Evolutionary conservation across 2,329 filamentous ascomycete genomes (phyloP), one percentile per base, ranked within the genome.

Genomic region (Harringtonia lauricola): DNA sequence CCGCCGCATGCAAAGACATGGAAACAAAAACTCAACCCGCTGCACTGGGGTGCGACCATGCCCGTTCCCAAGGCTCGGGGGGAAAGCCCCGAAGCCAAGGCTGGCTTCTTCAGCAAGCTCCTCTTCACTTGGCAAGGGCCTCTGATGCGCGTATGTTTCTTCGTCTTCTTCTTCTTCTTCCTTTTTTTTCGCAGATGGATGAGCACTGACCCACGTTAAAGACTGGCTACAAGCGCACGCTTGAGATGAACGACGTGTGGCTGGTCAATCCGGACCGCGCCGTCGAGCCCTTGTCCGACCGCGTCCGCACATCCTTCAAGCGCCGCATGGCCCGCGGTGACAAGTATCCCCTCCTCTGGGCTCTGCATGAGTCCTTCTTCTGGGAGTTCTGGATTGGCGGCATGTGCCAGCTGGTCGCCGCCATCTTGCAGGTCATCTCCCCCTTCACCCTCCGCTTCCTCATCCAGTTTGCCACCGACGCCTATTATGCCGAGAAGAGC

Each of bases 101-200:
- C 89, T 6, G 66, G 74, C 2, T 81, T 88, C 55, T 73, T 92
- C 50, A 94, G 86, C 63, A 59, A 71, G 45, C 59, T 94, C 19
- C 83, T 82, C 4, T 96, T 95, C 57, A 78, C 87, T 59, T 96
- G 90, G 90, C 90, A 95, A 72, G 79, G 79, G 1, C 81, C 86
- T 2, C 58, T 96, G 44, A 96, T 96, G 89, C 71, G 64, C 50
- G 81, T 83, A 61, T 64, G 75, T 67, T 10, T 26, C n/a, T n/a
- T n/a, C n/a, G 24, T 26, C 24, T 26, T 6, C 24, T 26, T 26
- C n/a, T n/a, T n/a, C n/a, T n/a, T n/a, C n/a, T n/a, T n/a, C n/a
- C n/a, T n/a, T n/a, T n/a, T n/a, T n/a, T n/a, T n/a, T n/a, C n/a
- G n/a, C n/a, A n/a, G n/a, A n/a, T n/a, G n/a, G n/a, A n/a, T n/a